Evolutionary conservation across 2,329 filamentous ascomycete species (phyloP).

Genomic region (Ophiostoma ulmi): DNA sequence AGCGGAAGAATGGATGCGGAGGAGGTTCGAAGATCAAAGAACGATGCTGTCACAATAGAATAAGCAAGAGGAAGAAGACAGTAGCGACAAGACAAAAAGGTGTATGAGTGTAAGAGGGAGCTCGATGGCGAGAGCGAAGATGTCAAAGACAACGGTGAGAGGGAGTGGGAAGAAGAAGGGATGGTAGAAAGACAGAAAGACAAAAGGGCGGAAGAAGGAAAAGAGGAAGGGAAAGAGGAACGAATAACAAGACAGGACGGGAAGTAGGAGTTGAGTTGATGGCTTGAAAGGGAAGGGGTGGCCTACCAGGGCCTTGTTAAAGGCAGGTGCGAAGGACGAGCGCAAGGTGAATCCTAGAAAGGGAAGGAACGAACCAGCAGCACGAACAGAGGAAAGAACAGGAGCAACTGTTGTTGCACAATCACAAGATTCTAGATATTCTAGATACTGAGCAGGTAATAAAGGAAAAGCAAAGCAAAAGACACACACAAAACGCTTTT

Average conservation of each 20-base stretch:
- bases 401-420: not conserved
- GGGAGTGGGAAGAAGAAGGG: not conserved
- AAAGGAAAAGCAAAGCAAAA: not conserved
- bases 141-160: not conserved
- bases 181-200: not conserved
- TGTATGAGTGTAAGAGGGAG: not conserved
- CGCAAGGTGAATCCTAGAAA: not conserved
- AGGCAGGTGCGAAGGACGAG: constrained; percentile 14
- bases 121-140: not conserved
- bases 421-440: not conserved
- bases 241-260: not conserved
- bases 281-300: not conserved
- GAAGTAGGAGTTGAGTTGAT: not conserved
- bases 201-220: not conserved
- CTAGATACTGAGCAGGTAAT: not conserved
- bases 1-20: not conserved
- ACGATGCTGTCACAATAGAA: not conserved
- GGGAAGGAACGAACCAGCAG: not conserved
- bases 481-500: not conserved
- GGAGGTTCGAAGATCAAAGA: not conserved
- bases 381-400: constrained; percentile 17
- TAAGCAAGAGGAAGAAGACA: not conserved
- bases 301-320: not conserved
- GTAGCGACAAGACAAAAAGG: not conserved
- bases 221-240: not conserved